Evolutionary conservation across 495 filamentous ascomycete genomes (phyloP).

Genomic region (Tetracladium setigerum): DNA sequence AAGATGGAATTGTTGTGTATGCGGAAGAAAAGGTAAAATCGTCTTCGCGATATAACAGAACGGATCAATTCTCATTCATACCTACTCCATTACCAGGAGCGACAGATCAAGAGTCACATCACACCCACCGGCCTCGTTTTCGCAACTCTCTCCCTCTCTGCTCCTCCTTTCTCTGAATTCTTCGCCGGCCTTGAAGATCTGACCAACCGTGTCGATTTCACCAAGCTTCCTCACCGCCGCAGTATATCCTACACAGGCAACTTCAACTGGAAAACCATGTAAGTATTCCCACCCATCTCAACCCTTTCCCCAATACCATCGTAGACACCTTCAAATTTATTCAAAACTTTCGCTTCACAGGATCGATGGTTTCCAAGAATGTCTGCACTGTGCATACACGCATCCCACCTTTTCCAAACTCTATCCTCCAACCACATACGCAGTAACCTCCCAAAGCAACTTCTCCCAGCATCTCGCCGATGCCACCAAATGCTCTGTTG

Average conservation of each 20-base stretch:
- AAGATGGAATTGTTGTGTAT: conserved; percentile 36
- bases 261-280: conserved; percentile 63
- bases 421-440: conserved; percentile 53
- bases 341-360: conserved; percentile 14
- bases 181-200: conserved; percentile 47
- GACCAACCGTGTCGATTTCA: conserved; percentile 47
- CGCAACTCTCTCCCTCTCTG: conserved; percentile 40
- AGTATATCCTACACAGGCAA: conserved; percentile 50
- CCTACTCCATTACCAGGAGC: neutral
- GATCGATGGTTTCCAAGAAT: conserved; percentile 58
- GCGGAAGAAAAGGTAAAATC: conserved; percentile 21
- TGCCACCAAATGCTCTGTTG: conserved; percentile 31
- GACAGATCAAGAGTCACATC: conserved; percentile 29
- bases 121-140: conserved; percentile 50
- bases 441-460: conserved; percentile 47
- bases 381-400: conserved; percentile 56
- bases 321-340: too few relatives aligned
- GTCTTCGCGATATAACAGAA: conserved; percentile 22
- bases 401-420: conserved; percentile 51
- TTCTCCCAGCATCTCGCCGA: conserved; percentile 53
- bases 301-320: too few relatives aligned
- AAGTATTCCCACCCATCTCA: conserved; percentile 1
- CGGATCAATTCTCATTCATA: neutral
- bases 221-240: conserved; percentile 44
- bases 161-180: conserved; percentile 46